Percentiles rank a stretch among this genome's conserved stretches.
Evolutionary conservation across 192 early-diverging fungal genomes (phyloP).

Genomic region (Coemansia sp.): DNA sequence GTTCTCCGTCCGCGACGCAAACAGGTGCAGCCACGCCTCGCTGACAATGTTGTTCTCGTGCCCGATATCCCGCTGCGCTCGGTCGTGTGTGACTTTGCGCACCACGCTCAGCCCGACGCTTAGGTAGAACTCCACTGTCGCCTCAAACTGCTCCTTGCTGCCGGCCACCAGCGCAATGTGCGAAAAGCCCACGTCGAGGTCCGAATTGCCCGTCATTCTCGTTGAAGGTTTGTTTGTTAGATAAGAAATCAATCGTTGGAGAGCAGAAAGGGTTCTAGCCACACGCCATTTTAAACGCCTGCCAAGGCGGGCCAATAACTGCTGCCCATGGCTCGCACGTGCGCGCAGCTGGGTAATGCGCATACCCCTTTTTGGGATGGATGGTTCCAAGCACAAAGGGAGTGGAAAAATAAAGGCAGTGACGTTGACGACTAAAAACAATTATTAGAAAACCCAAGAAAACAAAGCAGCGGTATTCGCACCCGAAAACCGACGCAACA

Average conservation of each 20-base stretch:
- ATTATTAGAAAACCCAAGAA: too few relatives aligned
- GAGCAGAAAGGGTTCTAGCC: not conserved
- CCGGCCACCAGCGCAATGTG: conserved; percentile 43
- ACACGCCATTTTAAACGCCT: too few relatives aligned
- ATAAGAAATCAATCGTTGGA: not conserved
- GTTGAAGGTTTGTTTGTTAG: not conserved
- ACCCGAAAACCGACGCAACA: too few relatives aligned
- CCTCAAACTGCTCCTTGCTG: conserved; percentile 20
- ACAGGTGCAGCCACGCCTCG: conserved; percentile 61
- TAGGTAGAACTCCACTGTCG: conserved; percentile 56
- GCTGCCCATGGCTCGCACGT: too few relatives aligned
- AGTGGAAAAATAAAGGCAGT: too few relatives aligned
- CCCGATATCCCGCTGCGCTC: conserved; percentile 29
- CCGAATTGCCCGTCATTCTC: not conserved
- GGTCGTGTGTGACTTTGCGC: conserved; percentile 28
- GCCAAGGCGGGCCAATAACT: too few relatives aligned
- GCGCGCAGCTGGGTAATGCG: too few relatives aligned
- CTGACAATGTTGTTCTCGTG: conserved; percentile 25
- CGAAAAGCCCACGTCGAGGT: conserved; percentile 30
- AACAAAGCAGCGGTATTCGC: too few relatives aligned
- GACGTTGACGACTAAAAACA: too few relatives aligned
- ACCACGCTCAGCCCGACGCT: conserved; percentile 59
- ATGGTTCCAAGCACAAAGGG: too few relatives aligned
- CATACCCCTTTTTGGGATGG: too few relatives aligned
- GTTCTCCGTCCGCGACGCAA: conserved; percentile 39